Conservation (phyloP, 345 rosid genomes). For the Camelina hispida region DNA sequence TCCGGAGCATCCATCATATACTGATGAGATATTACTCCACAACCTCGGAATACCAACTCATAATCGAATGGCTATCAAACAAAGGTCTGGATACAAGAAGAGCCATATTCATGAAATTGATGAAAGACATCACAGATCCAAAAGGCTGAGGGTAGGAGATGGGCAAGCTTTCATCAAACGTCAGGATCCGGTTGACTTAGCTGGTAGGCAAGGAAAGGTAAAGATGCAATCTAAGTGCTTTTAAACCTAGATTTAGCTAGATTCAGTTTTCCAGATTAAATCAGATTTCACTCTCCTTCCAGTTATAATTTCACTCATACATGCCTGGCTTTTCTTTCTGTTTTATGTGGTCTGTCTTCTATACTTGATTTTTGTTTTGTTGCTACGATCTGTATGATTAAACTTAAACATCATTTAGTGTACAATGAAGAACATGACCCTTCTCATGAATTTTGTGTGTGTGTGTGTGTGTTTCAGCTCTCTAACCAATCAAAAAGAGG, state of each 20-base stretch:
- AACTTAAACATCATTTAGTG: background rate
- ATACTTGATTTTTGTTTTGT: background rate
- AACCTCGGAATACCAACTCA: slow-evolving; percentile 37
- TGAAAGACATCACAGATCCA: slow-evolving; percentile 29
- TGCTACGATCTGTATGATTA: background rate
- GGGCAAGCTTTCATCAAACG: slow-evolving; percentile 44
- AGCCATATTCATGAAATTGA: slow-evolving; percentile 41
- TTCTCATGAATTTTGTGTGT: slow-evolving; percentile 3
- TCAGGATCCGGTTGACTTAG: slow-evolving; percentile 52
- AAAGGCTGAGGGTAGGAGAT: slow-evolving; percentile 40
- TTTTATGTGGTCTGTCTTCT: slow-evolving; percentile 22
- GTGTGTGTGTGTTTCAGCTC: slow-evolving; percentile 25
- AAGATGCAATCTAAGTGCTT: slow-evolving; percentile 45
- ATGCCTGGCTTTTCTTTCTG: slow-evolving; percentile 9
- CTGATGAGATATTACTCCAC: slow-evolving; percentile 40
- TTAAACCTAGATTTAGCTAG: slow-evolving; percentile 34
- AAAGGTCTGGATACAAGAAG: slow-evolving; percentile 40
- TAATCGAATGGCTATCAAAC: slow-evolving; percentile 39
- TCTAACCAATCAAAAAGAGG: slow-evolving; percentile 21
- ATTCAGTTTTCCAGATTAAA: slow-evolving; percentile 28
- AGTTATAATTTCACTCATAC: slow-evolving; percentile 4
- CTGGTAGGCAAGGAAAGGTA: slow-evolving; percentile 68
- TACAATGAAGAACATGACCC: background rate
- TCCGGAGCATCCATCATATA: slow-evolving; percentile 44
- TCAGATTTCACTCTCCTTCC: slow-evolving; percentile 21